A percentile compares a stretch with the other conserved stretches of the same genome.
Conservation (phyloP, 768 basidiomycete genomes). For the Lactarius evosmus region DNA sequence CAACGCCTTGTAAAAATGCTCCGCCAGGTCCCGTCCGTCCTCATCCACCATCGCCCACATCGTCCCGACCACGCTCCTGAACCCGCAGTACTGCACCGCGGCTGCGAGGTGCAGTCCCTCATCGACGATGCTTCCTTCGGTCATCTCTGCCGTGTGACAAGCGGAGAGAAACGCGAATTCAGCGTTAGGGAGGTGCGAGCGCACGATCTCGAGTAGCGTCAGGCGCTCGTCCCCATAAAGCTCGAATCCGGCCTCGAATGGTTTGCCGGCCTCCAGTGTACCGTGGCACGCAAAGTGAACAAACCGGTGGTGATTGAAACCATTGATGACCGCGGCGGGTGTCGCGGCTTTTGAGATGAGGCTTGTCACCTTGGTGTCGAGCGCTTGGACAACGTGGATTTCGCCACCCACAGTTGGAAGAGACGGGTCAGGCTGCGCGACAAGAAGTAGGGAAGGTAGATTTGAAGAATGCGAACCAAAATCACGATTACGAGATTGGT, state of each 20-base stretch:
- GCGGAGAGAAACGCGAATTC: not conserved
- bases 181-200: no score
- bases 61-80: not conserved
- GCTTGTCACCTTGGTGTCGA: not conserved
- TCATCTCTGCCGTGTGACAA: not conserved
- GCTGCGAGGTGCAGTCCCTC: not conserved
- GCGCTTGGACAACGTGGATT: not conserved
- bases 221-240: not conserved
- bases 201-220: no score
- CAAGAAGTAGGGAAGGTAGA: not conserved
- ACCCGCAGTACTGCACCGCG: not conserved
- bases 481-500: not conserved
- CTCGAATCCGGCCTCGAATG: not conserved
- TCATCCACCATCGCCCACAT: conserved; percentile 2
- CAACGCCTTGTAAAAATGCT: not conserved
- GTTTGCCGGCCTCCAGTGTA: not conserved
- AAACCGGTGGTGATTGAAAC: not conserved
- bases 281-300: not conserved
- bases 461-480: not conserved
- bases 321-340: not conserved
- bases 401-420: not conserved
- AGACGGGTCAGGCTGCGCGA: not conserved
- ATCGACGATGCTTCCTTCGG: no score
- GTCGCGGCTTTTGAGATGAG: not conserved
- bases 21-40: not conserved